Evolutionary conservation across 805 yeast species (phyloP), one percentile per base, ranked within the genome.

Genomic region (Lachancea fermentati): DNA sequence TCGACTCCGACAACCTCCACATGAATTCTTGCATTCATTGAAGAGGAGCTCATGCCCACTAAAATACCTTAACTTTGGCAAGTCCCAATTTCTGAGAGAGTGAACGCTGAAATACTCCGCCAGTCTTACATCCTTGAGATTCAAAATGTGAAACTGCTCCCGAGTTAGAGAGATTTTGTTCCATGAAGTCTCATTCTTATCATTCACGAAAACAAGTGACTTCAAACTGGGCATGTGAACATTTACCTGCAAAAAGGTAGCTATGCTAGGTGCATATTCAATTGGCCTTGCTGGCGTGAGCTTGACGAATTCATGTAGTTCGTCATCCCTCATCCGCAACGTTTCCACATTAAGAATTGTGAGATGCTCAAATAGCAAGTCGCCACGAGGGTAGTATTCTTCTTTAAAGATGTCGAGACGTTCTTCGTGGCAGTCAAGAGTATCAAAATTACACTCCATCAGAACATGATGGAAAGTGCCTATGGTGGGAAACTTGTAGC

Each of bases 1-100:
- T 22, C 26, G 7, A 22, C 26, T 22, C 11, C 26, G 26, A 22
- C 26, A 22, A 22, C 9, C 26, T 22, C 11, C 26, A 22, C 26
- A 22, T 22, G 7, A 7, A 8, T 12, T 29, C 16, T n/a, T 15
- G 13, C 16, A 14, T 8, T 46, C 48, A 36, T 54, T 52, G 36
- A 45, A 54, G 39, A 49, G 49, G 33, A 56, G 51, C 6, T 51
- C 36, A 36, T 58, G 59, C 3, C 61, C 63, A 11, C 55, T 36
- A 36, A 55, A 56, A 19, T 31, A 18, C 15, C 26, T 36, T 1
- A 56, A 34, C 12, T 41, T 40, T 9, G 55, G 57, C 29, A 56
- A 30, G 6, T 33, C 11, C 60, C 61, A 56, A 37, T 54, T 51
- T n/a, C 46, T 37, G 18, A 55, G 47, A 2, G 60, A 56, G 35